A percentile compares a stretch with the other conserved stretches of the same genome.
Conservation (phyloP, 257 asterid genomes). For the Capsicum rhomboideum region DNA sequence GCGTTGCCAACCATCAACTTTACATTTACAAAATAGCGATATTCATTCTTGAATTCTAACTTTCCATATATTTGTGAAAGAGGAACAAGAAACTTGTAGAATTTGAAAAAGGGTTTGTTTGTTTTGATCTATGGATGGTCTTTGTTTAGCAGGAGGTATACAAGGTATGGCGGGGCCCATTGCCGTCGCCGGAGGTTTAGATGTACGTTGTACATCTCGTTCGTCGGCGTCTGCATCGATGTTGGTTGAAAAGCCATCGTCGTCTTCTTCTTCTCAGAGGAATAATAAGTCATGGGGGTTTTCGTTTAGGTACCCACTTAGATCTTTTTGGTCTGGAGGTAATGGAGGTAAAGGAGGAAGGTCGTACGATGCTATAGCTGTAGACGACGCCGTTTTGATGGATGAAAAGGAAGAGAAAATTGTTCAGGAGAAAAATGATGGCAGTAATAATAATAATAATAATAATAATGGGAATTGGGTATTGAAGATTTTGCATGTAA, state of each 20-base stretch:
- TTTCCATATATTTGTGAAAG: neutral
- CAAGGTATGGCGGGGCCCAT: conserved; percentile 50
- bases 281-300: conserved; percentile 63
- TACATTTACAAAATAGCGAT: neutral
- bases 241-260: conserved; percentile 46
- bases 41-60: neutral
- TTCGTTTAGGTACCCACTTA: conserved; percentile 57
- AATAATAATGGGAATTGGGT: conserved; percentile 48
- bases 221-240: conserved; percentile 17
- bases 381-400: conserved; percentile 52
- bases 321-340: conserved; percentile 65
- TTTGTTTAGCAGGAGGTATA: conserved; percentile 68
- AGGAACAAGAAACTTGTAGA: too few species aligned
- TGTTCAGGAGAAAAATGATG: conserved; percentile 2
- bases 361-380: conserved; percentile 43
- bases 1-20: neutral
- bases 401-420: conserved; percentile 40
- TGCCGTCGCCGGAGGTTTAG: conserved; percentile 40
- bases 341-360: conserved; percentile 32
- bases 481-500: conserved; percentile 57
- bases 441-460: neutral
- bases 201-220: conserved; percentile 26
- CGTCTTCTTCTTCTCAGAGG: conserved; percentile 7
- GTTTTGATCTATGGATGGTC: conserved; percentile 56
- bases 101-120: neutral